Evolutionary conservation across 2,329 filamentous ascomycete genomes (phyloP).

Genomic region (Xylariomycetidae sp.): DNA sequence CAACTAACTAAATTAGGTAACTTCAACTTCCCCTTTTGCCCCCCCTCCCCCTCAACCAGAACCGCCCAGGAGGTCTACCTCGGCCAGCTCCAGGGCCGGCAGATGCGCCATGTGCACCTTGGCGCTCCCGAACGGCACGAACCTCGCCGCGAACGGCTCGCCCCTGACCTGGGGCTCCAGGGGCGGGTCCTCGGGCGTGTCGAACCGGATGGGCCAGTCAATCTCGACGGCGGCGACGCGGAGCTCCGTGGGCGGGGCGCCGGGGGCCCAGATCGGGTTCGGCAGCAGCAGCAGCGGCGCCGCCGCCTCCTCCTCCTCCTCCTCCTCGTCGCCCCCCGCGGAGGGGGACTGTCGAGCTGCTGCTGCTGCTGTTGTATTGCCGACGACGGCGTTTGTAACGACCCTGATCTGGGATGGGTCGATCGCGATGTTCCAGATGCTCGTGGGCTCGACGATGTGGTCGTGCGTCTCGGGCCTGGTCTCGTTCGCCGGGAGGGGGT

Average conservation of each 20-base stretch:
- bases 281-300: conserved; percentile 12
- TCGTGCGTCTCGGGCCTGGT: conserved; percentile 21
- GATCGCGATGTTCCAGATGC: conserved; percentile 26
- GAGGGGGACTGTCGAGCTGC: conserved; percentile 1
- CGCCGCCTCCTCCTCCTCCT: too few relatives aligned
- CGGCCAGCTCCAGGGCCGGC: conserved; percentile 21
- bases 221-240: conserved; percentile 27
- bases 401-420: conserved; percentile 23
- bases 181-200: conserved; percentile 21
- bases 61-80: conserved; percentile 20
- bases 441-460: conserved; percentile 21
- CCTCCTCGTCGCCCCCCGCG: too few relatives aligned
- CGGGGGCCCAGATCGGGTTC: conserved; percentile 25
- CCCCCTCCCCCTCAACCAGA: too few relatives aligned
- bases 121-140: conserved; percentile 28
- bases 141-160: conserved; percentile 22
- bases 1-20: too few relatives aligned
- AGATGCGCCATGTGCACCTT: conserved; percentile 30
- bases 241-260: conserved; percentile 26
- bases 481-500: conserved; percentile 13
- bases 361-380: neutral
- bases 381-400: too few relatives aligned
- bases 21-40: too few relatives aligned
- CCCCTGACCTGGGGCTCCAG: conserved; percentile 14
- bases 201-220: conserved; percentile 25